These are phyloP conservation scores for Dioscorea zingiberensis DNA, from an alignment of 106 monocot genomes.

Conservation along the genomic window DNA sequence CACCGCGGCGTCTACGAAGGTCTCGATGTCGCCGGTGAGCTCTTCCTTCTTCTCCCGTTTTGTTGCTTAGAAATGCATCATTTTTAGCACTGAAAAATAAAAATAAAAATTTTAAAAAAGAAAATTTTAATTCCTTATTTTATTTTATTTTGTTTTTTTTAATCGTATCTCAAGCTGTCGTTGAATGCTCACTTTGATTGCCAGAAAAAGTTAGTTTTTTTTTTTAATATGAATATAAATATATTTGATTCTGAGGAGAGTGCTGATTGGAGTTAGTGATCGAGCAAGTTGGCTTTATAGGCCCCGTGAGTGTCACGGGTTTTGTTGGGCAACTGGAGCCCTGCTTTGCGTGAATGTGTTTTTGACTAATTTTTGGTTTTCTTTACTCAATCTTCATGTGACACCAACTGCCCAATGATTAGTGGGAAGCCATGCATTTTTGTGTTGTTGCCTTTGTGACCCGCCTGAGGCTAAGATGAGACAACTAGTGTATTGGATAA, in stretches of 20 bases:
- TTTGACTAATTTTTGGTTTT: neutral
- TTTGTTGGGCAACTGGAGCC: neutral
- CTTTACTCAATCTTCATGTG: slow-evolving; percentile 54
- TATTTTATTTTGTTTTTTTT: no score
- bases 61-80: neutral
- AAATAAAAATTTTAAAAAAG: no score
- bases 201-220: no score
- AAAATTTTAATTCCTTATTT: no score
- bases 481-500: neutral
- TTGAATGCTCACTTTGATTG: no score
- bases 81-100: neutral
- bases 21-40: slow-evolving; percentile 66
- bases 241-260: neutral
- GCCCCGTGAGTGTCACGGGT: neutral
- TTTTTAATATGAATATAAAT: no score
- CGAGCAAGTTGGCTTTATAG: neutral
- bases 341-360: no score
- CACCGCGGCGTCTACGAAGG: slow-evolving; percentile 86
- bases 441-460: neutral
- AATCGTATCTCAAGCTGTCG: no score
- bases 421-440: neutral
- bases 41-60: neutral
- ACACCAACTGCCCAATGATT: slow-evolving; percentile 16
- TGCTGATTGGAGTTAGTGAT: slow-evolving; percentile 1
- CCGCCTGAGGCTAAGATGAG: neutral